phyloP scores from a whole-genome alignment of 768 basidiomycete species.

The Flagelloscypha sp. region DNA sequence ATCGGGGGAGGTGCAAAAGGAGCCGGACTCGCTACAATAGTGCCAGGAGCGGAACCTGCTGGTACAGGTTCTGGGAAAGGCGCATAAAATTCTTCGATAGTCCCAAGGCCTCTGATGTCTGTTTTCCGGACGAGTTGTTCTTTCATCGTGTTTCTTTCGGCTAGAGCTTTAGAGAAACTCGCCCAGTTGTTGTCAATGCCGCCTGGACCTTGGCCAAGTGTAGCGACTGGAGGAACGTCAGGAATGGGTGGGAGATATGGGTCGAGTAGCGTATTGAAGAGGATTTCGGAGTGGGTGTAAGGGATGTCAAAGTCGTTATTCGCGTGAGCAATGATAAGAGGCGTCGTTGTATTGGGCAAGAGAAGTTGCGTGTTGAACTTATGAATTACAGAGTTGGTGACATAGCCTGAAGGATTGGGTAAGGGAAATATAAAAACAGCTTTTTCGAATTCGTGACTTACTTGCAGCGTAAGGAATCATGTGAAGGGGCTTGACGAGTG shows the following conservation, averaged over 20 bases:
- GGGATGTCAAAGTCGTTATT: conserved; percentile 72
- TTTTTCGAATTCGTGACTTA: conserved; percentile 34
- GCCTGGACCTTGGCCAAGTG: conserved; percentile 18
- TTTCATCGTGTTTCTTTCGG: conserved; percentile 32
- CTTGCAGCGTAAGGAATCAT: conserved; percentile 53
- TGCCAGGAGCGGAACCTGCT: no score
- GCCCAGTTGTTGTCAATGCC: conserved; percentile 48
- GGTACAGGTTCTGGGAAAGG: no score
- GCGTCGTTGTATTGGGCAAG: no score
- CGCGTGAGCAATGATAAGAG: conserved; percentile 70
- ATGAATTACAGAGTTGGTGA: conserved; percentile 46
- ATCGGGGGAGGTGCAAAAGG: conserved; percentile 29
- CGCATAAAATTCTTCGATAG: conserved; percentile 51
- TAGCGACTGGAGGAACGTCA: conserved; percentile 23
- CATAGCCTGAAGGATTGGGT: conserved; percentile 30
- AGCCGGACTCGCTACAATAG: no score
- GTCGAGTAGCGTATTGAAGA: conserved; percentile 63
- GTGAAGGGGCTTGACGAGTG: conserved; percentile 63
- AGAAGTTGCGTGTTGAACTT: conserved; percentile 67
- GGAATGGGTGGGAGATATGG: conserved; percentile 49
- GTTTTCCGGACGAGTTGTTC: conserved; percentile 36
- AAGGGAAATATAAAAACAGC: conserved; percentile 5
- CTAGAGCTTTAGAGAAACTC: conserved; percentile 28
- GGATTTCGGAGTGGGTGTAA: conserved; percentile 52
- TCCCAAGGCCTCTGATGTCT: conserved; percentile 40